These are phyloP conservation scores for Hsuehochloa calcarea DNA, from an alignment of 176 grass and related monocot species.

Conservation along the genomic window DNA sequence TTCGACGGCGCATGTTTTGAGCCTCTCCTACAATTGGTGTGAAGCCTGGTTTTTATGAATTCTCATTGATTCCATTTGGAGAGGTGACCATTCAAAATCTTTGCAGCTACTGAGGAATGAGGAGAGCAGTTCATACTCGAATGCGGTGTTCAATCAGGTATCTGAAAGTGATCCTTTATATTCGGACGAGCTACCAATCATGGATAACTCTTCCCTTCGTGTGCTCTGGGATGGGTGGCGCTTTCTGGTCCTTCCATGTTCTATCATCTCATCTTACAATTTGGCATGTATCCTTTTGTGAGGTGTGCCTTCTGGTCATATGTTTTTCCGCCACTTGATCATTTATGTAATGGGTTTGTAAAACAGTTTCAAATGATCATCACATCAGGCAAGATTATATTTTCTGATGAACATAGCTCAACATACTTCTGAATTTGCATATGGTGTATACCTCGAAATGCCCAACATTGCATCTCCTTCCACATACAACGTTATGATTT, in stretches of 20 bases:
- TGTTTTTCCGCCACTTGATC: conserved; percentile 6
- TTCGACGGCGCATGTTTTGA: conserved; percentile 50
- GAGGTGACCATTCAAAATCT: neutral
- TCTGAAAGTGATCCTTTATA: neutral
- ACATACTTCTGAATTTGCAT: neutral
- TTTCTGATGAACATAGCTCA: neutral
- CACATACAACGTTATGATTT: neutral
- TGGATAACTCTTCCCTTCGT: neutral
- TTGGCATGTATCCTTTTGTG: neutral
- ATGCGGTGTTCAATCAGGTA: neutral
- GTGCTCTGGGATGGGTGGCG: neutral
- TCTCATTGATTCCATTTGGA: neutral
- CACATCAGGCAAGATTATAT: neutral
- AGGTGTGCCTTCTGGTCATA: neutral
- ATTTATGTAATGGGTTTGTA: conserved; percentile 20
- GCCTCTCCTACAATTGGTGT: neutral
- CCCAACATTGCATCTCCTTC: neutral
- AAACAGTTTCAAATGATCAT: neutral
- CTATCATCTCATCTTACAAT: neutral
- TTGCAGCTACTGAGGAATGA: neutral
- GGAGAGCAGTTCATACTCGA: neutral
- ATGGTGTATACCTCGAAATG: neutral
- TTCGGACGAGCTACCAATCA: neutral
- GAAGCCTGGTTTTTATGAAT: neutral
- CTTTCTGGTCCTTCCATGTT: conserved; percentile 16